Percentiles rank a stretch among this genome's conserved stretches.
phyloP scores from a whole-genome alignment of 495 filamentous ascomycete species.

The Daldinia bambusicola region DNA sequence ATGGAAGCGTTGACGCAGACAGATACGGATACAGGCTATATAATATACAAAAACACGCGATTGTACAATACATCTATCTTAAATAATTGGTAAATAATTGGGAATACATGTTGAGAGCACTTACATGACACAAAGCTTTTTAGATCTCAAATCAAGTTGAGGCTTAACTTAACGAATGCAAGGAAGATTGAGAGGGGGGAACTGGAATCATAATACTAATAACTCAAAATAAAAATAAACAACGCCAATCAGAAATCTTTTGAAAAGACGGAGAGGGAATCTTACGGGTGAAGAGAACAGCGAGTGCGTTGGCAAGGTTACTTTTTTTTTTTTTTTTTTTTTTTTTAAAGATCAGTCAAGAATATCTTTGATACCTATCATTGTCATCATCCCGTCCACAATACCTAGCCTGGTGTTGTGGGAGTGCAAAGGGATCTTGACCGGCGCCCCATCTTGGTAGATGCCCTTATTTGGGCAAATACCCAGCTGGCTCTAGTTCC shows the following conservation, averaged over 20 bases:
- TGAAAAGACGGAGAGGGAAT: neutral
- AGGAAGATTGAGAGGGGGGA: neutral
- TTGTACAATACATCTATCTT: conserved; percentile 5
- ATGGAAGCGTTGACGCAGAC: conserved; percentile 41
- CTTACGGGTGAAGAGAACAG: conserved; percentile 8
- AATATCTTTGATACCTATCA: neutral
- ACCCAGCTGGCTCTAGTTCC: conserved; percentile 19
- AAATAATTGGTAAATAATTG: conserved; percentile 9
- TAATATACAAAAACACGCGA: conserved; percentile 37
- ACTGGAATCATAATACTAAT: neutral
- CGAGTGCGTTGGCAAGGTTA: conserved; percentile 32
- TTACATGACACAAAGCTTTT: conserved; percentile 1
- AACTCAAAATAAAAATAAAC: neutral
- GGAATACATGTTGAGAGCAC: conserved; percentile 18
- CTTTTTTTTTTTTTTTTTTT: too few species aligned
- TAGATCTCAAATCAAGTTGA: neutral
- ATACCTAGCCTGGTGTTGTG: neutral
- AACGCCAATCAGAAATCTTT: neutral
- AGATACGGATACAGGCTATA: conserved; percentile 42
- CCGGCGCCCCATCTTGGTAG: conserved; percentile 5
- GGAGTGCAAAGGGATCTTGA: conserved; percentile 7
- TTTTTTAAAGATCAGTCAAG: conserved; percentile 24
- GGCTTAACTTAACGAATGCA: neutral
- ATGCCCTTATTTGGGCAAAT: neutral
- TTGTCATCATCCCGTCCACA: conserved; percentile 1